Evolutionary conservation across 2,329 filamentous ascomycete species (phyloP), one percentile per base, ranked within the genome.

Genomic region (Cladosporium austrohemisphaericum): DNA sequence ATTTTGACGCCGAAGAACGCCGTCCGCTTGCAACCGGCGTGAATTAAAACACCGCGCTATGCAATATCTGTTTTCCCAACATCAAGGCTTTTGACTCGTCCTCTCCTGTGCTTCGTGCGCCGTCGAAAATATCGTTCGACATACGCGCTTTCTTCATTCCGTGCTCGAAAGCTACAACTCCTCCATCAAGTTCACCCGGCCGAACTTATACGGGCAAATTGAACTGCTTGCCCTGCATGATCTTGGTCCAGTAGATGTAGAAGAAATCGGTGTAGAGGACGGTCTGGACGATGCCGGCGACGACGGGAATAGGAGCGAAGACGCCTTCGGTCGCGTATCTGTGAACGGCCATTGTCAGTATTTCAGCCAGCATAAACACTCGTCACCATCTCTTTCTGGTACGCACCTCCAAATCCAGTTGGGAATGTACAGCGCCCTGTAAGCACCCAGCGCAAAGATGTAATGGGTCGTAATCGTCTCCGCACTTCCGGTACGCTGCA

Each of bases 381-480:
- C 32, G 9, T 13, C 11, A 31, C 4, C 28, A 9, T 31, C 28
- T 29, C 28, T 31, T 31, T 9, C 9, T n/a, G 5, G 23, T 29
- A 50, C 49, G n/a, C 13, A 51, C 49, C 49, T 79, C 72, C 88
- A 97, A 62, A 97, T 83, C 93, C 93, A 98, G 74, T 98, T 98
- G 58, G 93, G 93, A 60, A 98, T 98, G 72, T 98, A 98, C 50
- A 98, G 77, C 3, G 91, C 88, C 50, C 93, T 80, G 75, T 98
- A 98, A 55, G 85, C 76, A 26, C 93, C 93, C 29, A 98, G 77
- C 11, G 94, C 92, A 65, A 95, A 95, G 33, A 98, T 80, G 69
- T 98, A 98, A 72, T 98, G 92, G 1, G 91, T 95, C 10, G 93
- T 98, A 65, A 98, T 98, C n/a, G 93, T 96, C 74, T 98, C 93